phyloP scores from a whole-genome alignment of 2,329 filamentous ascomycete species.

The Aureobasidium uvarum region DNA sequence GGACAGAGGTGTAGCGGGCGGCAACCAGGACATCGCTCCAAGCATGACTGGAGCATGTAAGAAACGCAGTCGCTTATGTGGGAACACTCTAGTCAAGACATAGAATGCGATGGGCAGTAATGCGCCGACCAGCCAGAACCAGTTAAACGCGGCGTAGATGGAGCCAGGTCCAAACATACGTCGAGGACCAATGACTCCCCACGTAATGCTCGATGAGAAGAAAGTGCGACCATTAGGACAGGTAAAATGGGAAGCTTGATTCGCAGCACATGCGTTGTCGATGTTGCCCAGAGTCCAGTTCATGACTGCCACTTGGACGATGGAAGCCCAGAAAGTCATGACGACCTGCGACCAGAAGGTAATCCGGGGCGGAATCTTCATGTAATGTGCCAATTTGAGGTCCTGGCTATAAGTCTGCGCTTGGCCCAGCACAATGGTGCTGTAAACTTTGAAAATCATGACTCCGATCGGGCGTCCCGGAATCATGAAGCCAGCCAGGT shows the following conservation, averaged over 20 bases:
- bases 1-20: background rate
- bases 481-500: slow-evolving; percentile 65
- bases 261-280: slow-evolving; percentile 69
- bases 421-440: slow-evolving; percentile 60
- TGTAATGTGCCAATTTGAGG: slow-evolving; percentile 82
- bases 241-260: slow-evolving; percentile 81
- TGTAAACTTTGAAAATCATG: slow-evolving; percentile 91
- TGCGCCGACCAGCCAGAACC: slow-evolving; percentile 73
- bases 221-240: slow-evolving; percentile 84
- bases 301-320: slow-evolving; percentile 78
- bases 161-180: slow-evolving; percentile 78
- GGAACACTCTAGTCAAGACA: slow-evolving; percentile 51
- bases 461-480: slow-evolving; percentile 83
- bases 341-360: slow-evolving; percentile 76
- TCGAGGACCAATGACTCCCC: slow-evolving; percentile 77
- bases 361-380: slow-evolving; percentile 79
- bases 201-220: slow-evolving; percentile 85
- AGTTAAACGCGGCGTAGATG: slow-evolving; percentile 63
- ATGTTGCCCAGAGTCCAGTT: slow-evolving; percentile 89
- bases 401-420: slow-evolving; percentile 87
- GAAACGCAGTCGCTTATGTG: slow-evolving; percentile 24
- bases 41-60: slow-evolving; percentile 11
- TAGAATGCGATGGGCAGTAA: slow-evolving; percentile 72
- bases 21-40: slow-evolving; percentile 5
- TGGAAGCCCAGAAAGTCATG: slow-evolving; percentile 69